A percentile compares a stretch with the other conserved stretches of the same genome.
Evolutionary conservation across 805 yeast genomes (phyloP).

Genomic region (Myxozyma udenii): DNA sequence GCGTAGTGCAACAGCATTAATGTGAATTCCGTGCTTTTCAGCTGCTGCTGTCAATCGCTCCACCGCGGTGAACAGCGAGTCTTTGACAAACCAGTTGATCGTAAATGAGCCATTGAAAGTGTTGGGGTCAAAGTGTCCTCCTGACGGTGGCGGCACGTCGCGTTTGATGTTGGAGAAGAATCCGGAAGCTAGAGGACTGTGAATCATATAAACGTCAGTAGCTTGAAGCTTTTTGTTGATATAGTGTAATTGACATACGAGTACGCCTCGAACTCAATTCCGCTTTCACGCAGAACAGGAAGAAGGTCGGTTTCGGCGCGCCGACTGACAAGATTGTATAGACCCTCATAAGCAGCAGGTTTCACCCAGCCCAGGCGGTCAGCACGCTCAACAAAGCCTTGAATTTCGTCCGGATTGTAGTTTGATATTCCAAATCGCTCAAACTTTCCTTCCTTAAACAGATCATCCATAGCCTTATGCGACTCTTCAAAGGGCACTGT

Average conservation of each 20-base stretch:
- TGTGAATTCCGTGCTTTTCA: constrained; percentile 8
- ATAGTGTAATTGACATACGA: constrained; percentile 11
- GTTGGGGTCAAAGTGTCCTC: constrained; percentile 18
- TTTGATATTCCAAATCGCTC: constrained; percentile 34
- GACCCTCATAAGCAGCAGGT: constrained; percentile 34
- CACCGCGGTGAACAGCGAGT: constrained; percentile 12
- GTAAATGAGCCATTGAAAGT: constrained; percentile 16
- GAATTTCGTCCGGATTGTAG: constrained; percentile 29
- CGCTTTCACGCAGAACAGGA: constrained; percentile 29
- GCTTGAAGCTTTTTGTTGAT: neutral
- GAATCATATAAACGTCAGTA: neutral
- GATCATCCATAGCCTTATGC: constrained; percentile 30
- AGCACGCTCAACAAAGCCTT: constrained; percentile 19
- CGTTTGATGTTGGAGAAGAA: constrained; percentile 24
- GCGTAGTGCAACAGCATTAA: constrained; percentile 17
- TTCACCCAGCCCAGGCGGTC: constrained; percentile 13
- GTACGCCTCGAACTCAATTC: constrained; percentile 34
- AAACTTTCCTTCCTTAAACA: constrained; percentile 34
- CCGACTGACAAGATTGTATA: constrained; percentile 34
- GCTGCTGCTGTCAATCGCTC: constrained; percentile 4
- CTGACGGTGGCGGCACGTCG: constrained; percentile 10
- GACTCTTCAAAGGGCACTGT: constrained; percentile 32
- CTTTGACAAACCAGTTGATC: constrained; percentile 17
- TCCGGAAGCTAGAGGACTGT: constrained; percentile 23
- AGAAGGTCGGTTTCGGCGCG: constrained; percentile 30